Evolutionary conservation across 1,284 basidiomycete species (phyloP), one percentile per base, ranked within the genome.

Genomic region (Ustilago vetiveriae): DNA sequence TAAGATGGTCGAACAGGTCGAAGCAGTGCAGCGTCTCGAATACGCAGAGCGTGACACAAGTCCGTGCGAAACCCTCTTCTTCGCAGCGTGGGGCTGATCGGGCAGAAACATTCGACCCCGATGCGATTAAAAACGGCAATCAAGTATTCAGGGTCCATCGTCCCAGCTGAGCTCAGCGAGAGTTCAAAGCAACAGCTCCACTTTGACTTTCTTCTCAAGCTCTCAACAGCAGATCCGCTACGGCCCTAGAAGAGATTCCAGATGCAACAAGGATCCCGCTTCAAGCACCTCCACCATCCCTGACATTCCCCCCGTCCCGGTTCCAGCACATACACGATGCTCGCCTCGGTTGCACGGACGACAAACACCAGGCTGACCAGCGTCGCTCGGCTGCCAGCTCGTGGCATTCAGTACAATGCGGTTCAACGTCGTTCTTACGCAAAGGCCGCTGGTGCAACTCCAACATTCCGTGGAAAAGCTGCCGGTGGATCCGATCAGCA

Each of bases 11-110:
- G n/a, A n/a, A n/a, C n/a, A n/a, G n/a, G n/a, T n/a, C n/a, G n/a
- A n/a, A n/a, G n/a, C n/a, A n/a, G n/a, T n/a, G n/a, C n/a, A n/a
- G n/a, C n/a, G n/a, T n/a, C n/a, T n/a, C n/a, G n/a, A n/a, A n/a
- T n/a, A n/a, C n/a, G n/a, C n/a, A n/a, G n/a, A 17, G 39, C 44
- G 42, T 19, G 27, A 9, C 41, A 29, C 44, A 49, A 49, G 60
- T 64, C 54, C 60, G 60, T 64, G 60, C 60, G 54, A 24, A 56
- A 63, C 42, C 42, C 60, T 36, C 14, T 54, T 51, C 47, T 52
- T 57, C 29, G 53, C 44, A 40, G 36, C 14, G 19, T n/a, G n/a
- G n/a, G n/a, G n/a, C n/a, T n/a, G n/a, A n/a, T n/a, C n/a, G n/a
- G n/a, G n/a, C n/a, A n/a, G n/a, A n/a, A n/a, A n/a, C n/a, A n/a